phyloP scores from a whole-genome alignment of 2,329 filamentous ascomycete genomes.

The Colletotrichum sp. region DNA sequence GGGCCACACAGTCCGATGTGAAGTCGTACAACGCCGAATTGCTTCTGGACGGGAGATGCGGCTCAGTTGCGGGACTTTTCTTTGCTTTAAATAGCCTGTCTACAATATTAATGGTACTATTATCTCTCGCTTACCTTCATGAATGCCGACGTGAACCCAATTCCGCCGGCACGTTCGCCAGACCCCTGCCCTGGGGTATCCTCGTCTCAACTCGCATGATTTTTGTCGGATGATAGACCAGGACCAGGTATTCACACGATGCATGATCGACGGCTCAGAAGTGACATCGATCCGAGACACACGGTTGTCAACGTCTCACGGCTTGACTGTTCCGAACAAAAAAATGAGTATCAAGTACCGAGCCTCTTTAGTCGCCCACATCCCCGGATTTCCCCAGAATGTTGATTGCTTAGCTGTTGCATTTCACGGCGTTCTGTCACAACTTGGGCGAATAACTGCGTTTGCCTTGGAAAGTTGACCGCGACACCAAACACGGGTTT shows the following conservation, averaged over 20 bases:
- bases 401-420: background rate
- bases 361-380: background rate
- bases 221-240: constrained; percentile 4
- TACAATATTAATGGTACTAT: background rate
- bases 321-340: background rate
- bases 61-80: background rate
- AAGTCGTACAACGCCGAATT: background rate
- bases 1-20: background rate
- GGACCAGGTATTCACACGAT: background rate
- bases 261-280: background rate
- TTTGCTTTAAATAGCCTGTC: background rate
- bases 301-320: constrained; percentile 18
- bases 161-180: background rate
- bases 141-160: background rate
- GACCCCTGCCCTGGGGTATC: background rate
- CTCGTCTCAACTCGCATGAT: background rate
- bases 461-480: background rate
- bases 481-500: background rate
- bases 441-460: background rate
- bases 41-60: background rate
- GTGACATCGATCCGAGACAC: background rate
- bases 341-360: constrained; percentile 6
- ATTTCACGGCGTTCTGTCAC: background rate
- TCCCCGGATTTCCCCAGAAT: background rate
- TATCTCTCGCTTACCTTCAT: background rate